Conservation (phyloP, 148 eudicot genomes). For the Spergularia bocconei region DNA sequence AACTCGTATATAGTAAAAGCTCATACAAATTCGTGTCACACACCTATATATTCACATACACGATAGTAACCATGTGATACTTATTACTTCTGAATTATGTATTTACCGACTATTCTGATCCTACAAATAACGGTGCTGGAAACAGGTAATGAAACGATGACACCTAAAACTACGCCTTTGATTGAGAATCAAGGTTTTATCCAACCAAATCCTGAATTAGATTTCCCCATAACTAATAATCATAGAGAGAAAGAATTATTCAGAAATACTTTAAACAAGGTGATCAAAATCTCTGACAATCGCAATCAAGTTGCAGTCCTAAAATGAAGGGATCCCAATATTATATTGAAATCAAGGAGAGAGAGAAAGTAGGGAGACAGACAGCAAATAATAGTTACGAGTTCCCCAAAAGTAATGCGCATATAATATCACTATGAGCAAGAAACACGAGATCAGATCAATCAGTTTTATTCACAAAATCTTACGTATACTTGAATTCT, state of each 20-base stretch:
- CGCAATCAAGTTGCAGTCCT: constrained; percentile 32
- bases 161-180: no score
- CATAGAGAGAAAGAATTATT: not conserved
- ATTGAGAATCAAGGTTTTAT: no score
- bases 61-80: no score
- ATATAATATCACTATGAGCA: constrained; percentile 19
- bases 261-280: not conserved
- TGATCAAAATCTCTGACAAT: constrained; percentile 22
- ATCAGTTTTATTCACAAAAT: constrained; percentile 20
- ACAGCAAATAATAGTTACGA: constrained; percentile 27
- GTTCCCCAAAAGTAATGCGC: constrained; percentile 16
- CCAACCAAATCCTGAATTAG: constrained; percentile 11
- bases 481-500: constrained; percentile 22
- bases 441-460: constrained; percentile 27
- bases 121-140: no score
- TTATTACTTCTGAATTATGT: no score
- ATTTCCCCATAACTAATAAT: not conserved
- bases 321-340: constrained; percentile 25
- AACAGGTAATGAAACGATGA: no score
- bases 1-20: no score
- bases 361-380: constrained; percentile 1
- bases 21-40: no score
- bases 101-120: no score
- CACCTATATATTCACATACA: no score
- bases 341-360: not conserved